Conservation (phyloP, 1,284 basidiomycete species). For the Cystobasidium pallidum region DNA sequence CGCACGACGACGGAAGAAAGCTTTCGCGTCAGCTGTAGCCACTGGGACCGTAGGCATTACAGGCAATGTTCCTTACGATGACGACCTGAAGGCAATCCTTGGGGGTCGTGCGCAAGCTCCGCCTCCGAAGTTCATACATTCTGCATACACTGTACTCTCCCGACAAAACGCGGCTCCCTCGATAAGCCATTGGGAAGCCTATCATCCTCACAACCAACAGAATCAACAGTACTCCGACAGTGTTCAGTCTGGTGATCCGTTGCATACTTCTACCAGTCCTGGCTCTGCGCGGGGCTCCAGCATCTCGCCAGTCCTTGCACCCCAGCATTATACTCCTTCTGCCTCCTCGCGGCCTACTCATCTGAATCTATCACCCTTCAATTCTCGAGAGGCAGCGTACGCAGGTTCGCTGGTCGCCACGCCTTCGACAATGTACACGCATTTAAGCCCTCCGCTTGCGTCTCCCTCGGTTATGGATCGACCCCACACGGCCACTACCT, state of each 20-base stretch:
- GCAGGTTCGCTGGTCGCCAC: neutral
- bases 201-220: neutral
- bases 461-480: constrained; percentile 38
- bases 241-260: neutral
- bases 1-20: constrained; percentile 39
- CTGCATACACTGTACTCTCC: constrained; percentile 11
- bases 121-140: constrained; percentile 26
- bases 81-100: neutral
- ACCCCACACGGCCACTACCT: constrained; percentile 23
- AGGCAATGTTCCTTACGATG: constrained; percentile 1
- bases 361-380: neutral
- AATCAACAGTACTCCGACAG: neutral
- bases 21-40: constrained; percentile 11
- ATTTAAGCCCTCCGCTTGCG: constrained; percentile 30
- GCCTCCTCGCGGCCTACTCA: neutral
- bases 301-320: neutral
- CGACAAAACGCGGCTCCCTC: neutral
- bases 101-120: neutral
- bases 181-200: neutral
- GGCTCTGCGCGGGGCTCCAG: neutral
- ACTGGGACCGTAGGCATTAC: constrained; percentile 5
- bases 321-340: neutral
- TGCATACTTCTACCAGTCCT: neutral
- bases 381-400: neutral
- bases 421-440: neutral